Conservation (phyloP, 257 asterid genomes). For the Solanum stenotomum region DNA sequence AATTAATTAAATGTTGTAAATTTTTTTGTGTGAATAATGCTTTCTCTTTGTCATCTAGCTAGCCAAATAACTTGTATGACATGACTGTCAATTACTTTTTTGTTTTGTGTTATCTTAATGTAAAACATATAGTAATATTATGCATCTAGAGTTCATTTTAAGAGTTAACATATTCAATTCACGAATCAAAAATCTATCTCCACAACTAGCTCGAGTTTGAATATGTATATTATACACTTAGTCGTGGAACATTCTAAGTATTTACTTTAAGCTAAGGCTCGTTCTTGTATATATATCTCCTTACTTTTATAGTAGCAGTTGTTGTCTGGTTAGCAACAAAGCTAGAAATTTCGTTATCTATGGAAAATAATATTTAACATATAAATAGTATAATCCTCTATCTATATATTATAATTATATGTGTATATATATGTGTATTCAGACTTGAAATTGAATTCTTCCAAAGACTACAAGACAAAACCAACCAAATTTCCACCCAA, state of each 20-base stretch:
- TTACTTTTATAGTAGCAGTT: neutral
- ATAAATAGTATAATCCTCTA: neutral
- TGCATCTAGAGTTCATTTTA: neutral
- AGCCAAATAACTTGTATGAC: conserved; percentile 2
- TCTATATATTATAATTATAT: neutral
- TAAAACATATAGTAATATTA: neutral
- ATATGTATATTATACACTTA: neutral
- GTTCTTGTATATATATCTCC: neutral
- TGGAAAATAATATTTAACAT: neutral
- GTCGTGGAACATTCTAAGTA: neutral
- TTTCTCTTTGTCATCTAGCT: conserved; percentile 10
- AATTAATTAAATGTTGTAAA: conserved; percentile 22
- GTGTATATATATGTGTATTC: no score
- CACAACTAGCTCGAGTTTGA: neutral
- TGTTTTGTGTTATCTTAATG: neutral
- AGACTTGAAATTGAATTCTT: neutral
- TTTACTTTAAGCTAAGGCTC: neutral
- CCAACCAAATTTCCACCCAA: neutral
- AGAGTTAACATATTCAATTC: neutral
- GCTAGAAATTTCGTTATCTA: neutral
- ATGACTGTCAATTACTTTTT: neutral
- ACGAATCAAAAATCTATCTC: neutral
- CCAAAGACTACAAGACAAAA: neutral
- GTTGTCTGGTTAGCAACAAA: neutral
- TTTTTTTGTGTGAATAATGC: conserved; percentile 32